phyloP scores from a whole-genome alignment of 345 rosid genomes.

The Boechera retrofracta region DNA sequence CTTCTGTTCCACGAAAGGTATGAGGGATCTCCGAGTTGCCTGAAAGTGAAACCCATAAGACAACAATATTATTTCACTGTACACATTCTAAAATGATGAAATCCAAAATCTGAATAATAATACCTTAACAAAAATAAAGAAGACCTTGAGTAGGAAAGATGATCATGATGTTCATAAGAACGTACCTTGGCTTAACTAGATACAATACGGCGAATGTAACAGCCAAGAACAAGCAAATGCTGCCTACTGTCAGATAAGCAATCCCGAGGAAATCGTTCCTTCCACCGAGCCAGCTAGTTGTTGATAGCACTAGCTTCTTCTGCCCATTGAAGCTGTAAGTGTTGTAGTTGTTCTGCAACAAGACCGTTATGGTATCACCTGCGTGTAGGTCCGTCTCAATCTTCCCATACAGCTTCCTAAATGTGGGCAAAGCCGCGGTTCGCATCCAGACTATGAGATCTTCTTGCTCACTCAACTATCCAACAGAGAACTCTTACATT shows the following conservation, averaged over 20 bases:
- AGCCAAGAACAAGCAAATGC: slow-evolving; percentile 66
- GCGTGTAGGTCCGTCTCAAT: slow-evolving; percentile 72
- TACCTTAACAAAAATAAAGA: neutral
- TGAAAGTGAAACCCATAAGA: slow-evolving; percentile 55
- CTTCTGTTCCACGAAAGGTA: slow-evolving; percentile 92
- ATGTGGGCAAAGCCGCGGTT: slow-evolving; percentile 96
- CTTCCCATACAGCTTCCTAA: slow-evolving; percentile 93
- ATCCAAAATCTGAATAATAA: neutral
- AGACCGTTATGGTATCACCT: slow-evolving; percentile 60
- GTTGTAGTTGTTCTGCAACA: slow-evolving; percentile 71
- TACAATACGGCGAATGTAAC: slow-evolving; percentile 75
- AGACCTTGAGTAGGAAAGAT: neutral
- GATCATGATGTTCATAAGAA: slow-evolving; percentile 14
- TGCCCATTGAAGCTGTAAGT: slow-evolving; percentile 91
- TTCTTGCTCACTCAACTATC: slow-evolving; percentile 88
- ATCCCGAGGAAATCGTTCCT: slow-evolving; percentile 91
- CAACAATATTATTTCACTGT: slow-evolving; percentile 22
- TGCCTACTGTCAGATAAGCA: slow-evolving; percentile 45
- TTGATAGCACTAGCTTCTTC: slow-evolving; percentile 94
- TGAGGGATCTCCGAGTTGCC: slow-evolving; percentile 95
- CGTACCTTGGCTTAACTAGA: slow-evolving; percentile 89
- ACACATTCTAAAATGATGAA: neutral
- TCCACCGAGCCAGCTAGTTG: slow-evolving; percentile 98
- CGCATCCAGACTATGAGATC: slow-evolving; percentile 98
- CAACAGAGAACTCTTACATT: slow-evolving; percentile 17